These are phyloP conservation scores for Flaveria floridana DNA, from an alignment of 140 eudicot species.

Conservation along the genomic window DNA sequence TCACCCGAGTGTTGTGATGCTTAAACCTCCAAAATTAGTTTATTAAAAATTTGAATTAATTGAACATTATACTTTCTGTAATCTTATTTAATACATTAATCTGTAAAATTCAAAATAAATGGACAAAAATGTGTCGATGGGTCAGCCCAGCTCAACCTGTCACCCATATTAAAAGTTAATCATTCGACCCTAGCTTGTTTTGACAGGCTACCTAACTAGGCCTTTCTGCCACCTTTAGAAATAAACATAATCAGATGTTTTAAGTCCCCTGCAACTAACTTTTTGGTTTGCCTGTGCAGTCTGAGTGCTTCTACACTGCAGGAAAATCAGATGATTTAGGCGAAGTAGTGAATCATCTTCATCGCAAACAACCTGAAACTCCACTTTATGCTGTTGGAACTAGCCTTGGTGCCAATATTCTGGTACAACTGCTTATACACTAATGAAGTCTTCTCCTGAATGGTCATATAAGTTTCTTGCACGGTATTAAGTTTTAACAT, in stretches of 20 bases:
- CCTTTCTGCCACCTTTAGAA: neutral
- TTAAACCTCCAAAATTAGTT: neutral
- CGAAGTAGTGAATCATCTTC: conserved; percentile 59
- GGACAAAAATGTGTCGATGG: neutral
- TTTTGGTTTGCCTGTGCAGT: conserved; percentile 37
- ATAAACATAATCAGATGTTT: neutral
- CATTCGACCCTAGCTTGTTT: neutral
- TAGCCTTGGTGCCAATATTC: conserved; percentile 88
- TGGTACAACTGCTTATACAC: conserved; percentile 45
- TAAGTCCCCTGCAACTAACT: neutral
- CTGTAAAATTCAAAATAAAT: neutral
- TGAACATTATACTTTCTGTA: neutral
- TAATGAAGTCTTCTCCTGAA: neutral
- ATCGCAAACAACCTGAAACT: conserved; percentile 53
- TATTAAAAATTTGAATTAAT: neutral
- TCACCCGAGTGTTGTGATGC: neutral
- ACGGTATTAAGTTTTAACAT: conserved; percentile 5
- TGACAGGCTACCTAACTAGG: neutral
- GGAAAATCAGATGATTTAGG: conserved; percentile 86
- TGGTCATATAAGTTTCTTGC: neutral
- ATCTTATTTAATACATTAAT: neutral
- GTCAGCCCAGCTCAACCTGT: conserved; percentile 4
- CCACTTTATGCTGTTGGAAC: conserved; percentile 75
- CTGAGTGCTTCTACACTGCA: conserved; percentile 76
- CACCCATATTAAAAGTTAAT: neutral